A percentile compares a stretch with the other conserved stretches of the same genome.
These are phyloP conservation scores for Arthrobotrys entomopaga DNA, from an alignment of 2,329 filamentous ascomycete genomes.

Conservation along the genomic window DNA sequence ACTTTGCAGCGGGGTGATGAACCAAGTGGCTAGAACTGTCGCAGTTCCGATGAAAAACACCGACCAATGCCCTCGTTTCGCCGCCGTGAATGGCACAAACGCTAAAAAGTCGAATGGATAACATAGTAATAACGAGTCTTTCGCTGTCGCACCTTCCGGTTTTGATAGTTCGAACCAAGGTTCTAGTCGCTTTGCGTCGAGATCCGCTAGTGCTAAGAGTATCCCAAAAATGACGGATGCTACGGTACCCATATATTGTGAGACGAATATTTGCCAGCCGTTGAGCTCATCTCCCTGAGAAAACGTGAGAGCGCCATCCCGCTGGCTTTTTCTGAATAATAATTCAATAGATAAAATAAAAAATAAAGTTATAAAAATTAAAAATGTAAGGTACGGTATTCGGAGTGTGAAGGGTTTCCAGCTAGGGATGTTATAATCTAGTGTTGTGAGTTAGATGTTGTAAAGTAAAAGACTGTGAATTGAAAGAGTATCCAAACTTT, in stretches of 20 bases:
- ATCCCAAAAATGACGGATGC: conserved; percentile 69
- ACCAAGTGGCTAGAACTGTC: conserved; percentile 68
- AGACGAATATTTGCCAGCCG: conserved; percentile 47
- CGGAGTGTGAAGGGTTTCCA: conserved; percentile 54
- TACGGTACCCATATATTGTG: conserved; percentile 65
- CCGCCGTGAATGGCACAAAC: conserved; percentile 63
- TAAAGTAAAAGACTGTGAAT: background rate
- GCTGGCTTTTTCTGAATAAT: conserved; percentile 41
- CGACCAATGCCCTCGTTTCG: conserved; percentile 66
- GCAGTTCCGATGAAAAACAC: conserved; percentile 66
- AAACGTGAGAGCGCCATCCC: conserved; percentile 53
- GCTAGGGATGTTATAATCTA: conserved; percentile 37
- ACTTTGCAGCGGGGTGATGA: conserved; percentile 68
- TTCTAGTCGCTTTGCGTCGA: conserved; percentile 70
- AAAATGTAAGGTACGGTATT: conserved; percentile 46
- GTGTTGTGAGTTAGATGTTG: background rate
- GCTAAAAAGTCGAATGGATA: conserved; percentile 68
- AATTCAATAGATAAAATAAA: conserved; percentile 54
- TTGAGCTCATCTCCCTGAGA: conserved; percentile 25
- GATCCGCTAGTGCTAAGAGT: conserved; percentile 70
- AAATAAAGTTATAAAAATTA: conserved; percentile 48
- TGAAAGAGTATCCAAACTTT: background rate
- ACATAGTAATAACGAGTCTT: conserved; percentile 66
- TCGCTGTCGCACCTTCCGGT: conserved; percentile 62
- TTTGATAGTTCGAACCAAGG: conserved; percentile 71